Evolutionary conservation across 768 basidiomycete genomes (phyloP).

Genomic region (Calocybe indica): DNA sequence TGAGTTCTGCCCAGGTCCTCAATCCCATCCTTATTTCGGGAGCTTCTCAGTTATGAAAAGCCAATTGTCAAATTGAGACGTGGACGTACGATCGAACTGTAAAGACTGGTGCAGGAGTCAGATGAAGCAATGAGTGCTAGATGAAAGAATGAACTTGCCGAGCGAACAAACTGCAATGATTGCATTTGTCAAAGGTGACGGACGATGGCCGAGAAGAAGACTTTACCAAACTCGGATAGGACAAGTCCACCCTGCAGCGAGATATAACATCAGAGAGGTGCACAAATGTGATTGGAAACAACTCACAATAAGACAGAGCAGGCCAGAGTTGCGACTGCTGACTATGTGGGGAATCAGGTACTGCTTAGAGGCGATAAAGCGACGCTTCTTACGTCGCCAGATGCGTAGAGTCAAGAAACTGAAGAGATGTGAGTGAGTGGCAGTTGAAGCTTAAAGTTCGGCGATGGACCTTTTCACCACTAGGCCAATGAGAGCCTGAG

Average conservation of each 20-base stretch:
- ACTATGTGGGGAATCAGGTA: slow-evolving; percentile 22
- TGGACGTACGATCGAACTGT: slow-evolving; percentile 39
- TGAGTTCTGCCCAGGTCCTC: slow-evolving; percentile 37
- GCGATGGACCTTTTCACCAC: slow-evolving; percentile 43
- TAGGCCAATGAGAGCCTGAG: slow-evolving; percentile 43
- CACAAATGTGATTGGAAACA: background rate
- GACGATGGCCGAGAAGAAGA: background rate
- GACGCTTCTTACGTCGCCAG: slow-evolving; percentile 31
- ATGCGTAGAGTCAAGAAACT: slow-evolving; percentile 40
- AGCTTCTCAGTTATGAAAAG: slow-evolving; percentile 1
- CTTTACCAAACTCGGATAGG: slow-evolving; percentile 45
- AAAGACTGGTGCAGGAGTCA: slow-evolving; percentile 27
- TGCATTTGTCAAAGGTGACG: background rate
- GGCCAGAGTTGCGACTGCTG: slow-evolving; percentile 38
- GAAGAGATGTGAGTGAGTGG: background rate
- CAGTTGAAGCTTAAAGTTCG: background rate
- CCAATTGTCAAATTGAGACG: slow-evolving; percentile 10
- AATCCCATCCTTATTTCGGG: slow-evolving; percentile 30
- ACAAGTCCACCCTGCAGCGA: slow-evolving; percentile 33
- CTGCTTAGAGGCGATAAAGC: background rate
- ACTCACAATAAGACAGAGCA: slow-evolving; percentile 39
- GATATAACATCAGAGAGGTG: background rate
- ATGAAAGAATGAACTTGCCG: slow-evolving; percentile 22
- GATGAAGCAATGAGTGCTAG: background rate
- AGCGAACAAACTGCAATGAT: slow-evolving; percentile 30